A percentile compares a stretch with the other conserved stretches of the same genome.
Conservation (phyloP, 768 basidiomycete genomes). For the Zangia roseola region DNA sequence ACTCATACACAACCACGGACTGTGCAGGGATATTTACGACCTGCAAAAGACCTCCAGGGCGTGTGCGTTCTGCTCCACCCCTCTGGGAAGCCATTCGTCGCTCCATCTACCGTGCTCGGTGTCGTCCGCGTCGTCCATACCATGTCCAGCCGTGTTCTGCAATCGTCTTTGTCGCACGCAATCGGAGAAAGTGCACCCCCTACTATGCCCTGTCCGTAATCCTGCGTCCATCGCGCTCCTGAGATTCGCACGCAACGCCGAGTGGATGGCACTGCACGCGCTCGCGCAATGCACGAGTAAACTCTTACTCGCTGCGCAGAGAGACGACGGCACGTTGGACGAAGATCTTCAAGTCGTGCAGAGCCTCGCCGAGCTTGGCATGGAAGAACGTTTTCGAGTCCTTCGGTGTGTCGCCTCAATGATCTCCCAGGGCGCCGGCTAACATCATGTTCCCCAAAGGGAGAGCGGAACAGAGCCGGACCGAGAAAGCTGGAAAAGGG, state of each 20-base stretch:
- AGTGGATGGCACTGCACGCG: conserved; percentile 75
- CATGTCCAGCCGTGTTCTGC: conserved; percentile 73
- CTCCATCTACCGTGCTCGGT: conserved; percentile 54
- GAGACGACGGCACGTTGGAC: conserved; percentile 34
- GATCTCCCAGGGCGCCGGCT: neutral
- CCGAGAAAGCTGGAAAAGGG: conserved; percentile 64
- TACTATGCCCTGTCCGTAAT: conserved; percentile 76
- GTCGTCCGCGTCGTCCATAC: conserved; percentile 39
- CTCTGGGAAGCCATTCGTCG: conserved; percentile 42
- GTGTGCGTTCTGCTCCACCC: conserved; percentile 75
- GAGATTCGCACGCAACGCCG: conserved; percentile 52
- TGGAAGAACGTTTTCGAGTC: conserved; percentile 61
- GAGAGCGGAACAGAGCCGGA: conserved; percentile 52
- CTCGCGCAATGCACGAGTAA: conserved; percentile 64
- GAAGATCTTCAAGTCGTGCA: conserved; percentile 56
- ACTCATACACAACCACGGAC: neutral
- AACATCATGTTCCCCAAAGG: conserved; percentile 18
- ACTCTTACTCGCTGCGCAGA: conserved; percentile 54
- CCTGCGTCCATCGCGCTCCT: conserved; percentile 63
- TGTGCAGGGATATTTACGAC: conserved; percentile 72
- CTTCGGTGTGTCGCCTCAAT: conserved; percentile 10
- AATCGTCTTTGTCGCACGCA: conserved; percentile 73
- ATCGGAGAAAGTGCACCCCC: conserved; percentile 60
- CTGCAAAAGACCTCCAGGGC: conserved; percentile 57
- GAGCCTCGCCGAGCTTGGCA: conserved; percentile 69